phyloP scores from a whole-genome alignment of 2,329 filamentous ascomycete species.

The Talaromyces rugulosus region DNA sequence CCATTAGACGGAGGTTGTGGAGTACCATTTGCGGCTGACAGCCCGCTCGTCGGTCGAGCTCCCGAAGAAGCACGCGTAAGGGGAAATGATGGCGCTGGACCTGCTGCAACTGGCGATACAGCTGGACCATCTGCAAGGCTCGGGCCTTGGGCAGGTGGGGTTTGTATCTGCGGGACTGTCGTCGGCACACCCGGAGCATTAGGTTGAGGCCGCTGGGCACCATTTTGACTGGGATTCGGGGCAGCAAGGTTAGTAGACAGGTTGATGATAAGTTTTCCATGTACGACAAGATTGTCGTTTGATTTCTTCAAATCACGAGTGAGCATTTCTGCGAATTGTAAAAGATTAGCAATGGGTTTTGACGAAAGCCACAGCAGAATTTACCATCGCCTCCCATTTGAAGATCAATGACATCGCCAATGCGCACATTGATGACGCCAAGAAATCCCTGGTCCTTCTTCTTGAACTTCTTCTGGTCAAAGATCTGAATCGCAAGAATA shows the following conservation, averaged over 20 bases:
- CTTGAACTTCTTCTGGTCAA: slow-evolving; percentile 99
- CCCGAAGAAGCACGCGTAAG: slow-evolving; percentile 32
- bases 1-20: slow-evolving; percentile 33
- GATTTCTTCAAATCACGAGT: slow-evolving; percentile 96
- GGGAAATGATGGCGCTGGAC: slow-evolving; percentile 23
- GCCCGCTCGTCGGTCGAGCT: slow-evolving; percentile 36
- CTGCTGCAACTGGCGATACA: slow-evolving; percentile 6
- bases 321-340: slow-evolving; percentile 70
- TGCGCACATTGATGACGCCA: slow-evolving; percentile 93
- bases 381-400: slow-evolving; percentile 86
- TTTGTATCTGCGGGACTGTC: slow-evolving; percentile 31
- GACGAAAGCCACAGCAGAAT: slow-evolving; percentile 20
- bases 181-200: slow-evolving; percentile 35
- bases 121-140: slow-evolving; percentile 22
- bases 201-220: slow-evolving; percentile 30
- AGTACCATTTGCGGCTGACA: slow-evolving; percentile 34
- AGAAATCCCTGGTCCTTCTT: slow-evolving; percentile 99
- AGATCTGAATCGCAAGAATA: slow-evolving; percentile 95
- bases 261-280: slow-evolving; percentile 96
- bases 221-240: slow-evolving; percentile 56
- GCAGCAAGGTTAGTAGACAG: slow-evolving; percentile 81
- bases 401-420: slow-evolving; percentile 91
- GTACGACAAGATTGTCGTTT: slow-evolving; percentile 94
- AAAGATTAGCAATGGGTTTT: slow-evolving; percentile 8
- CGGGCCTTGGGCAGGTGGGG: slow-evolving; percentile 22